phyloP scores from a whole-genome alignment of 345 rosid genomes.

The Hypericum androsaemum region DNA sequence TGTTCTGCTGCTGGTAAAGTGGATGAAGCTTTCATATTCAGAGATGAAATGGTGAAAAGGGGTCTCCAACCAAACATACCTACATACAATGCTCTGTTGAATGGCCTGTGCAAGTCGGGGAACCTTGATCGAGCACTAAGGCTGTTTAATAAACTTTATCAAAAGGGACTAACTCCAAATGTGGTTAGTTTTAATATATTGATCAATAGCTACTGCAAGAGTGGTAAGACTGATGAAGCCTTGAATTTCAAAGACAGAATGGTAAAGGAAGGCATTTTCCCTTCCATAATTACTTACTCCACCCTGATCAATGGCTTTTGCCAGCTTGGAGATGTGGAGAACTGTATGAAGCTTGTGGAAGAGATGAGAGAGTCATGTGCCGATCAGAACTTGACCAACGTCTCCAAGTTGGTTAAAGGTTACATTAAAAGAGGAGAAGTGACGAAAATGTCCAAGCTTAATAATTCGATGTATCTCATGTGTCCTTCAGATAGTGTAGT shows the following conservation, averaged over 20 bases:
- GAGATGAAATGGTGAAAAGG: slow-evolving; percentile 20
- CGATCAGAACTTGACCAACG: slow-evolving; percentile 14
- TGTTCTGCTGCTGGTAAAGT: slow-evolving; percentile 42
- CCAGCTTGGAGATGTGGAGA: slow-evolving; percentile 26
- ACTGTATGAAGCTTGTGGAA: slow-evolving; percentile 21
- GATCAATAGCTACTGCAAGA: slow-evolving; percentile 39
- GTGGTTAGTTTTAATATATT: slow-evolving; percentile 42
- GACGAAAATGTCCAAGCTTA: slow-evolving; percentile 14
- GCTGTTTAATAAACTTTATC: slow-evolving; percentile 49
- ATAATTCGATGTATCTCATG: slow-evolving; percentile 8
- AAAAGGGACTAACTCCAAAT: slow-evolving; percentile 46
- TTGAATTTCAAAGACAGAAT: slow-evolving; percentile 36
- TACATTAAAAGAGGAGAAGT: slow-evolving; percentile 8
- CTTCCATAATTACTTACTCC: slow-evolving; percentile 25
- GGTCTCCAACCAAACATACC: slow-evolving; percentile 47
- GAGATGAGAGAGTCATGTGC: slow-evolving; percentile 17
- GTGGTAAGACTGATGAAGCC: slow-evolving; percentile 40
- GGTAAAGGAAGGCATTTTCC: slow-evolving; percentile 36
- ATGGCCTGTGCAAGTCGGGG: slow-evolving; percentile 48
- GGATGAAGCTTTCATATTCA: slow-evolving; percentile 54
- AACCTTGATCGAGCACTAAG: slow-evolving; percentile 42
- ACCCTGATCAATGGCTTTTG: slow-evolving; percentile 29
- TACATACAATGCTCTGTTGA: slow-evolving; percentile 56
- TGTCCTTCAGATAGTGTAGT: slow-evolving; percentile 6
- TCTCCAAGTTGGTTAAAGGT: slow-evolving; percentile 16